Base-by-base conservation (phyloP, 805 yeast genomes). In the Metahyphopichia silvanorum region DNA sequence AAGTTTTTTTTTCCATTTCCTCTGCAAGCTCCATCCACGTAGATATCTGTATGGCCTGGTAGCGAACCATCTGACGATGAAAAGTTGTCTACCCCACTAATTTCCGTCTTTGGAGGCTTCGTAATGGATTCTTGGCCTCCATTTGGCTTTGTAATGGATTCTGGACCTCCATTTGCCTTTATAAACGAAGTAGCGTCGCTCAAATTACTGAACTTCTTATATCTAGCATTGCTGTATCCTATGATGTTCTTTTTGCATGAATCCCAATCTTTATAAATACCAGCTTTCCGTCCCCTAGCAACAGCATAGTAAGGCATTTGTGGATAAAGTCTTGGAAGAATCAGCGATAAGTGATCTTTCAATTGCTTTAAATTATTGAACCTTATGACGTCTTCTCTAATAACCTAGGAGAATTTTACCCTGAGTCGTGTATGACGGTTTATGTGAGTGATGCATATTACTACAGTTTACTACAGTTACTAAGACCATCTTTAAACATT, bases 1-100 rank as follows among this genome's bases (percentile, higher is more conserved):
- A 44, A 35, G 6, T 44, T 42, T 0, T 31, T 28, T 14, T 48
- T 60, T 1, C 87, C 88, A 45, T 82, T 82, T 4, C 74, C 70
- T 7, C 79, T 60, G 0, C 80, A 66, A 0, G 95, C 84, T 0
- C 96, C 97, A 55, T 88, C 97, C 14, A 86, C 80, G 47, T 74
- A 88, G 0, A 86, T 63, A 6, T 30, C 29, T 3, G 21, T 12
- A 3, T 21, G 22, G 22, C n/a, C n/a, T n/a, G n/a, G n/a, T n/a
- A n/a, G n/a, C n/a, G n/a, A n/a, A n/a, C n/a, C 14, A 15, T 12
- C 26, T 21, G 6, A 5, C 10, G 32, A 16, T 12, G 4, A 14
- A 5, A 22, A 9, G 10, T 11, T 29, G 7, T 39, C 17, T 5
- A 22, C 21, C 25, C 35, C 11, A 15, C 19, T 3, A 22, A 8